Conservation (phyloP, 2,329 filamentous ascomycete species). For the Xylaria sp. region DNA sequence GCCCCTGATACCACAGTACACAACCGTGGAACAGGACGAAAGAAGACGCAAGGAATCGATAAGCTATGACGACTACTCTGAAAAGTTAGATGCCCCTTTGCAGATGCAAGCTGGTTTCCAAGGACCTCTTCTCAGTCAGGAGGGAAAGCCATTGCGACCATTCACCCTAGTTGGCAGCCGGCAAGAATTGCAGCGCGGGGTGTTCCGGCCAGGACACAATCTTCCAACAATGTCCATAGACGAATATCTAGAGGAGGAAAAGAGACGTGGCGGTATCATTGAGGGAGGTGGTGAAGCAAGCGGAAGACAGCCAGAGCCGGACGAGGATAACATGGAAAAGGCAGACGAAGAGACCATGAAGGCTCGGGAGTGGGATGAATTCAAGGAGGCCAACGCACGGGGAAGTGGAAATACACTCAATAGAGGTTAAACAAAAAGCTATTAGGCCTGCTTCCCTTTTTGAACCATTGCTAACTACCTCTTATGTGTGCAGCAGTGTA, state of each 20-base stretch:
- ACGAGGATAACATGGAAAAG: constrained; percentile 91
- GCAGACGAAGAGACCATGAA: constrained; percentile 93
- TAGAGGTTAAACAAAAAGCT: constrained; percentile 61
- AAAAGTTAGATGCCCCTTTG: constrained; percentile 76
- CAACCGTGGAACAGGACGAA: constrained; percentile 58
- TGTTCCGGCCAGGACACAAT: constrained; percentile 92
- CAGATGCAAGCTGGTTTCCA: constrained; percentile 60
- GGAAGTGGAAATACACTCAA: constrained; percentile 86
- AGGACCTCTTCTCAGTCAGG: constrained; percentile 78
- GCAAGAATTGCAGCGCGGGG: constrained; percentile 78
- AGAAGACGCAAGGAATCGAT: constrained; percentile 51
- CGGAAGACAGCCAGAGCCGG: constrained; percentile 72
- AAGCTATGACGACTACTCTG: constrained; percentile 67
- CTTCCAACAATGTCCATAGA: constrained; percentile 98
- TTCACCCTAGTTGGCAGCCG: constrained; percentile 87
- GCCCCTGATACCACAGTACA: constrained; percentile 56
- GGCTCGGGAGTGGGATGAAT: constrained; percentile 95
- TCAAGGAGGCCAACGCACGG: constrained; percentile 86
- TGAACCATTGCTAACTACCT: too few relatives aligned
- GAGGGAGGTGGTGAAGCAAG: constrained; percentile 87
- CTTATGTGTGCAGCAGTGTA: too few relatives aligned
- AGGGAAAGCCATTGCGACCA: constrained; percentile 87
- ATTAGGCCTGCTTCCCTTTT: too few relatives aligned
- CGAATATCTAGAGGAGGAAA: constrained; percentile 95
- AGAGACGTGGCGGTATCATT: constrained; percentile 83